Evolutionary conservation across 116 monocot species (phyloP), one percentile per base, ranked within the genome.

Genomic region (Dioscorea cayenensis): DNA sequence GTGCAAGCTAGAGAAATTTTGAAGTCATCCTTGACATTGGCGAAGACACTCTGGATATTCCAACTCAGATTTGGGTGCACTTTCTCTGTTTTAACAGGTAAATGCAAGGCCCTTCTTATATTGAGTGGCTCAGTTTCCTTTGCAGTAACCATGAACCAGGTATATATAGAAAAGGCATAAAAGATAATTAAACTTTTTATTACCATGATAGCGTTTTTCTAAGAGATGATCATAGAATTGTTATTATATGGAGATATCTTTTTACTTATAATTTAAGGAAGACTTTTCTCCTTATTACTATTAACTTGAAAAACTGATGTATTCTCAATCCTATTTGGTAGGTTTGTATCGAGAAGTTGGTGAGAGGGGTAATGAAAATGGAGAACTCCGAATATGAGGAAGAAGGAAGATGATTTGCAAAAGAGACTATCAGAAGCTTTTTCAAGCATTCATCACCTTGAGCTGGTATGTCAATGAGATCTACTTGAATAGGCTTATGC

Each of bases 11-110:
- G 89, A 84, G 99, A 99, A 79, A 99, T 99, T 78, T 71, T 99
- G 72, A 99, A 90, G 71, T 99, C 99, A 50, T 86, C 99, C 17
- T 77, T 99, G 77, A 99, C 99, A 48, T 81, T 99, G 60, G 94
- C 94, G 38, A 99, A 94, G 75, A 99, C 94, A 63, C 91, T 99
- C 32, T 94, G 89, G 99, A 99, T 70, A 77, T 99, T 74, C 99
- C 99, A 32, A 94, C 99, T 36, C 99, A 99, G 77, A 91, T 94
- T 68, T 99, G 99, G 99, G 91, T 99, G 32, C 85, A n/a, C n/a
- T n/a, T n/a, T 99, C 62, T 99, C 99, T 48, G 84, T 94, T 74
- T 73, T 94, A 72, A 91, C 94, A 88, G 99, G 96, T 96, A 72
- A n/a, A 38, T 32, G 63, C 55, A 32, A 32, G 32, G 4, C 32